These are phyloP conservation scores for Porcisia deanei DNA, from an alignment of 208 protist species.

Conservation along the genomic window DNA sequence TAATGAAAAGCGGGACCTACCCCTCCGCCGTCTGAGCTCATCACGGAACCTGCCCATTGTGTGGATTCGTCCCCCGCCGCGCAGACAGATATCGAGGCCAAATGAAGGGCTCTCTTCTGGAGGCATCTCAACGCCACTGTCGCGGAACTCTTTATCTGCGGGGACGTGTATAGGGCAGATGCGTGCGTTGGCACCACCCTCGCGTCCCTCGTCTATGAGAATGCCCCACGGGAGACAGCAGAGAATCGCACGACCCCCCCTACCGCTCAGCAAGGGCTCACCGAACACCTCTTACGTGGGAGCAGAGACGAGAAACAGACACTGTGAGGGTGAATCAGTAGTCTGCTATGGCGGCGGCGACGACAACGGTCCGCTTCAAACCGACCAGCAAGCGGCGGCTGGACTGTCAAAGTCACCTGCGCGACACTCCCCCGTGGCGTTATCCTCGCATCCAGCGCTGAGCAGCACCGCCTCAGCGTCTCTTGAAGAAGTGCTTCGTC, in stretches of 20 bases:
- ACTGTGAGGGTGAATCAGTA: neutral
- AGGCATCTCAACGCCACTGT: neutral
- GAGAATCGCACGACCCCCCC: neutral
- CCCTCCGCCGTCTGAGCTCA: constrained; percentile 6
- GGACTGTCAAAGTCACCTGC: neutral
- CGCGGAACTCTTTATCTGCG: neutral
- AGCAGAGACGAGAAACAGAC: neutral
- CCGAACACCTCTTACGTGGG: no score
- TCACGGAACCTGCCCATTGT: neutral
- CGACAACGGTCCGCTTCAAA: neutral
- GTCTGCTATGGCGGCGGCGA: neutral
- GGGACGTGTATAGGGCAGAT: neutral
- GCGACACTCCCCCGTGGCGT: neutral
- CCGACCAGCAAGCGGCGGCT: neutral
- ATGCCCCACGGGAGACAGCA: neutral
- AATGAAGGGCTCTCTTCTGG: no score
- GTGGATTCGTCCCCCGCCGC: neutral
- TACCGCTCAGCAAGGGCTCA: neutral
- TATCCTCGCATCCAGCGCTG: neutral
- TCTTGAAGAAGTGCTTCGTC: neutral
- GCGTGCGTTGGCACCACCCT: neutral
- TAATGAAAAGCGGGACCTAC: neutral
- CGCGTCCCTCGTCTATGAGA: neutral
- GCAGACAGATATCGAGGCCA: neutral
- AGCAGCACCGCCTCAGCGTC: neutral